Conservation (phyloP, 108 stramenopile genomes). For the Fistulifera solaris region DNA sequence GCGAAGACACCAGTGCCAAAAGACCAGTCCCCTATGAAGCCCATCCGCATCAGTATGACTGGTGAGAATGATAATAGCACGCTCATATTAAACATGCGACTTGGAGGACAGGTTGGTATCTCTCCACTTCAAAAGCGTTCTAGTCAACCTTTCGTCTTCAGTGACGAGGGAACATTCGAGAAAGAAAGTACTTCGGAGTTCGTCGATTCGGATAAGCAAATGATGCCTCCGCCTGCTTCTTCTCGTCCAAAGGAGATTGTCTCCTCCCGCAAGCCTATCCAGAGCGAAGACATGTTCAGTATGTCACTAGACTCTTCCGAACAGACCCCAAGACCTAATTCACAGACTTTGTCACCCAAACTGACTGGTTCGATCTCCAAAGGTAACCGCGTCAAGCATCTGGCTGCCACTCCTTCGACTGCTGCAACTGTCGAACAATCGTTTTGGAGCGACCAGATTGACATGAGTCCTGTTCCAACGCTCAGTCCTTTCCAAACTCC, state of each 20-base stretch:
- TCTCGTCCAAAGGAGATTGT: background rate
- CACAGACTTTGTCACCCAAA: background rate
- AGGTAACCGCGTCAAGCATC: background rate
- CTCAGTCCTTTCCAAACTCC: conserved; percentile 3
- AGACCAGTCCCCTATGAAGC: background rate
- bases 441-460: conserved; percentile 13
- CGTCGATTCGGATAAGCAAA: conserved; percentile 3
- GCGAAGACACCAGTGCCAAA: conserved; percentile 23
- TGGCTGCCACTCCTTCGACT: conserved; percentile 9
- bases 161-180: background rate
- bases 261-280: background rate
- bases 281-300: background rate
- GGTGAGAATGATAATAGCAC: background rate
- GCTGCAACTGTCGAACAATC: conserved; percentile 6
- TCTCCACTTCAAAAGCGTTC: conserved; percentile 3
- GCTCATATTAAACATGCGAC: conserved; percentile 6
- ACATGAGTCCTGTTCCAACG: background rate
- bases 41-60: conserved; percentile 5
- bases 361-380: background rate
- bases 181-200: background rate
- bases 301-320: background rate
- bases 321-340: background rate
- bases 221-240: conserved; percentile 15
- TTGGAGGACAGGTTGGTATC: conserved; percentile 7
- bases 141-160: background rate